Conservation (phyloP, 2,329 filamentous ascomycete genomes). For the Trichoderma guizhouense region DNA sequence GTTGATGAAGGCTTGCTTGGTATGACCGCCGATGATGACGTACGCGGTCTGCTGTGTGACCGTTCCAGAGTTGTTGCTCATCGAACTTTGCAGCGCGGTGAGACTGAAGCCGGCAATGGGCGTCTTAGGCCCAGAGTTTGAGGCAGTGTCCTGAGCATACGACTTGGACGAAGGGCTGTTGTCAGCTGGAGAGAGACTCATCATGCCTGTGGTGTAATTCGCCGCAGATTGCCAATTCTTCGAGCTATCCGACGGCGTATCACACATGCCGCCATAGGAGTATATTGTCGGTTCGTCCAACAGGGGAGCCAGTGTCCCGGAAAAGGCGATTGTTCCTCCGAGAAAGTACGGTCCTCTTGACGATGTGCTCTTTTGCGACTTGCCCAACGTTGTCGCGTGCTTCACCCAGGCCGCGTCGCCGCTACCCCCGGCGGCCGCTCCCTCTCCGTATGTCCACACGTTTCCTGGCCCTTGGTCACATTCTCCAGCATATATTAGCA, state of each 20-base stretch:
- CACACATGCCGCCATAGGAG: constrained; percentile 89
- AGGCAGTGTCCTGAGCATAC: constrained; percentile 39
- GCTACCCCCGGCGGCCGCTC: constrained; percentile 30
- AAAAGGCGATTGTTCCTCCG: constrained; percentile 63
- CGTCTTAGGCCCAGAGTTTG: constrained; percentile 60
- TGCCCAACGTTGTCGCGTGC: constrained; percentile 25
- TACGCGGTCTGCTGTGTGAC: constrained; percentile 73
- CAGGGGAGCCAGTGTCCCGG: constrained; percentile 53
- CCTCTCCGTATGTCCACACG: constrained; percentile 66
- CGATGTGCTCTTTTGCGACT: constrained; percentile 20
- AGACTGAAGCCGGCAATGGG: constrained; percentile 85
- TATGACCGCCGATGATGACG: constrained; percentile 82
- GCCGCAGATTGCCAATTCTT: constrained; percentile 63
- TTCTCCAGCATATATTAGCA: constrained; percentile 71
- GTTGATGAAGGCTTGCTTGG: constrained; percentile 79
- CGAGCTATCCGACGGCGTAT: constrained; percentile 40
- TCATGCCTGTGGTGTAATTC: constrained; percentile 77
- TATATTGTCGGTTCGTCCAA: constrained; percentile 60
- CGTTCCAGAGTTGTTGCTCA: constrained; percentile 62
- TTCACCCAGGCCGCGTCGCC: constrained; percentile 27
- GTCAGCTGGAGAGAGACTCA: constrained; percentile 54
- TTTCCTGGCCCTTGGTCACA: constrained; percentile 57
- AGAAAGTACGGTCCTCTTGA: constrained; percentile 47
- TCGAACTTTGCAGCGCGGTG: constrained; percentile 68
- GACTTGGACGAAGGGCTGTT: constrained; percentile 18